phyloP scores from a whole-genome alignment of 192 early-diverging fungal species.

The Jimgerdemannia flammicorona region DNA sequence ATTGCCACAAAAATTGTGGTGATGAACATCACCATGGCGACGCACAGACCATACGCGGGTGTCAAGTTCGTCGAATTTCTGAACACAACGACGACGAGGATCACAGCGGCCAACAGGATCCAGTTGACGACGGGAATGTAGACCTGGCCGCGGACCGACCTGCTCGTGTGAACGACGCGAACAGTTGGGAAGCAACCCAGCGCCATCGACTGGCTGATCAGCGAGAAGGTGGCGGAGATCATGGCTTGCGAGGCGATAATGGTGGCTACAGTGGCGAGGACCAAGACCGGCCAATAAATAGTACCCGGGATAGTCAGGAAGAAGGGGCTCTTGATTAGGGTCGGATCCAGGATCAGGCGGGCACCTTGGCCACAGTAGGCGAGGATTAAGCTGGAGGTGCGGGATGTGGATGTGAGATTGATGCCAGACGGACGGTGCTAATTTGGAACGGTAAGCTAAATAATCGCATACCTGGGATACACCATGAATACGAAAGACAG shows the following conservation, averaged over 20 bases:
- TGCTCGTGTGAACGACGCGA: conserved; percentile 35
- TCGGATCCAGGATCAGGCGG: conserved; percentile 10
- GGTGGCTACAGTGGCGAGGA: conserved; percentile 49
- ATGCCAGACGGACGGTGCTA: too few species aligned
- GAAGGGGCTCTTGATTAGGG: conserved; percentile 11
- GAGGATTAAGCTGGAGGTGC: conserved; percentile 21
- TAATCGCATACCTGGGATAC: conserved; percentile 33
- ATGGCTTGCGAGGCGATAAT: conserved; percentile 58
- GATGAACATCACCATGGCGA: conserved; percentile 11
- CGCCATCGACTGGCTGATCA: conserved; percentile 52
- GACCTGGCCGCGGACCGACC: conserved; percentile 27
- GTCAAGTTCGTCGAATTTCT: conserved; percentile 29
- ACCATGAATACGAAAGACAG: conserved; percentile 37
- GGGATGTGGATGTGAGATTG: too few species aligned
- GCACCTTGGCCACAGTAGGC: conserved; percentile 46
- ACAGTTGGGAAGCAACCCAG: conserved; percentile 44
- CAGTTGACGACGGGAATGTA: conserved; percentile 53
- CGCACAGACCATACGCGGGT: conserved; percentile 40
- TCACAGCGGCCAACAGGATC: conserved; percentile 31
- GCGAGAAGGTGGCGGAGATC: conserved; percentile 47
- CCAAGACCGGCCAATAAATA: conserved; percentile 34
- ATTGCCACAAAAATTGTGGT: conserved; percentile 7
- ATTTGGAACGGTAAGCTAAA: too few species aligned
- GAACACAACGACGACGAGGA: conserved; percentile 38
- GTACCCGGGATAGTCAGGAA: conserved; percentile 19